These are phyloP conservation scores for Cladosporium sp. DNA, from an alignment of 2,329 filamentous ascomycete genomes.

Conservation along the genomic window DNA sequence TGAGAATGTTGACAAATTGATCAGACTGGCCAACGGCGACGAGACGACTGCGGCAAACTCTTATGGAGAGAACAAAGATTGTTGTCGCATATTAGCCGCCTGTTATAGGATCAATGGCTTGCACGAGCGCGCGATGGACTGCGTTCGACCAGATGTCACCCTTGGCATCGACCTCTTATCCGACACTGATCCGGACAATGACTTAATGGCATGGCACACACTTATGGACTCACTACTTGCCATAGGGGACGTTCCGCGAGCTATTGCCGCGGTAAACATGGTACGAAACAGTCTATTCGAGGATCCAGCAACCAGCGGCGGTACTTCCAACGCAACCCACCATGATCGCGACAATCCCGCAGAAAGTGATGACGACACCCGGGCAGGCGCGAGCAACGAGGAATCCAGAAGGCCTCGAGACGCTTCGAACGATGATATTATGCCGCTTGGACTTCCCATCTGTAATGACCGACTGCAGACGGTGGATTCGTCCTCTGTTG, in stretches of 20 bases:
- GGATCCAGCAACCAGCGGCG: not conserved
- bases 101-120: not conserved
- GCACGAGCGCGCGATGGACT: not conserved
- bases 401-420: not conserved
- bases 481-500: not conserved
- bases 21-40: not conserved
- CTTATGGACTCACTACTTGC: not conserved
- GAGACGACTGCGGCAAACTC: not conserved
- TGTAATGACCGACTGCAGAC: not conserved
- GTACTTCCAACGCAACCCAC: not conserved
- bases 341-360: not conserved
- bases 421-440: not conserved
- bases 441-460: not conserved
- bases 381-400: not conserved
- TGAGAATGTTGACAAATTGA: not conserved
- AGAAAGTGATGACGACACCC: not conserved
- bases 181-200: not conserved
- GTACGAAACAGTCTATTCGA: not conserved
- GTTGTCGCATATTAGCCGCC: not conserved
- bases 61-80: not conserved
- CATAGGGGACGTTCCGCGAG: not conserved
- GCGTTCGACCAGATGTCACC: not conserved
- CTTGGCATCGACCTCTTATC: not conserved
- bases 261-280: not conserved
- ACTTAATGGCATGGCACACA: not conserved